These are phyloP conservation scores for Hortiboletus campestris DNA, from an alignment of 768 basidiomycete species.

Conservation along the genomic window DNA sequence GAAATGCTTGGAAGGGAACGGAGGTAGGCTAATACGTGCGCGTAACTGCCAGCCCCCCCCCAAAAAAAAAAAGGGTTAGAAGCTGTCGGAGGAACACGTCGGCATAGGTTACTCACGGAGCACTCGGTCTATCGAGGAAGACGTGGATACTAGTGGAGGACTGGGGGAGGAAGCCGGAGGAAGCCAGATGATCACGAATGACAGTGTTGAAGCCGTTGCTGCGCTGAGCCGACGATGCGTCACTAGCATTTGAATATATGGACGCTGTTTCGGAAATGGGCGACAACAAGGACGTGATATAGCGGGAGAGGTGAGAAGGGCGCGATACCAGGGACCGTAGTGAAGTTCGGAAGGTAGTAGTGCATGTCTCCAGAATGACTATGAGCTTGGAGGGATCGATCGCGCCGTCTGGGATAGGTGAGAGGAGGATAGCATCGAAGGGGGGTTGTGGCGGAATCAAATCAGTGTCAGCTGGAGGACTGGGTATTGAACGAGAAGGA, in stretches of 20 bases:
- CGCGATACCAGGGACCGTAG: slow-evolving; percentile 65
- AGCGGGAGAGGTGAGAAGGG: slow-evolving; percentile 63
- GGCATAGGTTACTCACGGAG: slow-evolving; percentile 56
- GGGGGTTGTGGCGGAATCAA: slow-evolving; percentile 48
- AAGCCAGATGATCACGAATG: slow-evolving; percentile 62
- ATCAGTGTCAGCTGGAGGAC: slow-evolving; percentile 46
- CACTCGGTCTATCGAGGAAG: slow-evolving; percentile 78
- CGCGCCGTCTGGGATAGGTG: slow-evolving; percentile 45
- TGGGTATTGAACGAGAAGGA: slow-evolving; percentile 46
- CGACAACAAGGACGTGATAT: slow-evolving; percentile 46
- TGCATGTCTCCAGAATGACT: slow-evolving; percentile 73
- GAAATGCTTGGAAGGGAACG: slow-evolving; percentile 50
- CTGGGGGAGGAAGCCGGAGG: slow-evolving; percentile 52
- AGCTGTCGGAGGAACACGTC: not conserved
- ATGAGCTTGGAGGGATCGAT: slow-evolving; percentile 62
- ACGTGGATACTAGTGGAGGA: slow-evolving; percentile 55
- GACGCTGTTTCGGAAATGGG: slow-evolving; percentile 51
- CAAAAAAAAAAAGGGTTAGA: not conserved
- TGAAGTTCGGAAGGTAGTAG: slow-evolving; percentile 62
- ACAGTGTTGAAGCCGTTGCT: slow-evolving; percentile 42
- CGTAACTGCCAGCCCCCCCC: slow-evolving; percentile 46
- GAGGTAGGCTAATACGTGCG: slow-evolving; percentile 69
- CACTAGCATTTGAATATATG: slow-evolving; percentile 52
- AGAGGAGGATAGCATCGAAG: slow-evolving; percentile 68
- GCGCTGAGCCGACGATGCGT: slow-evolving; percentile 23